Conservation (phyloP, 2,329 filamentous ascomycete genomes). For the Dactylonectria macrodidyma region DNA sequence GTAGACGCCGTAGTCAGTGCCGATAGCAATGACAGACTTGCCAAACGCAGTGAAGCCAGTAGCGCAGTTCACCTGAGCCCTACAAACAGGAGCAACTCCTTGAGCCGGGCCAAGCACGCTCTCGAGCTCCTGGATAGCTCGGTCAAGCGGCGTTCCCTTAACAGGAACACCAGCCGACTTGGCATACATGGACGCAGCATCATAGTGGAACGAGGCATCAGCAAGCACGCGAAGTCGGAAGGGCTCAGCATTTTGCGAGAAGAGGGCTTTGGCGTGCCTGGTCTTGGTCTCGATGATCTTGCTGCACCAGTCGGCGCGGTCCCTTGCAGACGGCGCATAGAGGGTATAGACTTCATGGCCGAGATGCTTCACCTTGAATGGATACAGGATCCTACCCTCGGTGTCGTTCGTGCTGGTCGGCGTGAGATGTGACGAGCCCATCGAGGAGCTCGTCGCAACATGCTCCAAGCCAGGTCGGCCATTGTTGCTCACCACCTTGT, state of each 20-base stretch:
- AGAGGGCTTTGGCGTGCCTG: conserved; percentile 88
- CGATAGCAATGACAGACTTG: conserved; percentile 91
- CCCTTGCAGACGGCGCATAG: conserved; percentile 83
- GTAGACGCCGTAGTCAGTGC: conserved; percentile 95
- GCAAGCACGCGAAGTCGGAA: conserved; percentile 94
- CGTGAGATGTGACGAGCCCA: conserved; percentile 63
- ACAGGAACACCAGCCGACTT: conserved; percentile 81
- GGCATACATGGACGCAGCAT: conserved; percentile 71
- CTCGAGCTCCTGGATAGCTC: conserved; percentile 92
- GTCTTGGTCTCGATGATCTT: conserved; percentile 97
- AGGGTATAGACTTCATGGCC: conserved; percentile 94
- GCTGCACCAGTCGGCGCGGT: conserved; percentile 89
- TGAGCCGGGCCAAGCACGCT: conserved; percentile 79
- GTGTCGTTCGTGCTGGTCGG: conserved; percentile 71
- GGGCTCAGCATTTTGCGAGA: conserved; percentile 94
- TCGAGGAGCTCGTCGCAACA: conserved; percentile 76
- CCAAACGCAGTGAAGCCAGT: conserved; percentile 89
- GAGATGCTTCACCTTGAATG: conserved; percentile 95
- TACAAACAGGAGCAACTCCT: conserved; percentile 83
- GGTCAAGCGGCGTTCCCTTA: conserved; percentile 90
- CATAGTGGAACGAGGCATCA: conserved; percentile 91
- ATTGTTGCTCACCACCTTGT: conserved; percentile 67
- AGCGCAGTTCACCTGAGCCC: conserved; percentile 91
- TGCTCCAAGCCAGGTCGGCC: conserved; percentile 76
- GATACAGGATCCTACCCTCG: conserved; percentile 89